Evolutionary conservation across 1,284 basidiomycete species (phyloP).

Genomic region (Cutaneotrichosporon spelunceum): DNA sequence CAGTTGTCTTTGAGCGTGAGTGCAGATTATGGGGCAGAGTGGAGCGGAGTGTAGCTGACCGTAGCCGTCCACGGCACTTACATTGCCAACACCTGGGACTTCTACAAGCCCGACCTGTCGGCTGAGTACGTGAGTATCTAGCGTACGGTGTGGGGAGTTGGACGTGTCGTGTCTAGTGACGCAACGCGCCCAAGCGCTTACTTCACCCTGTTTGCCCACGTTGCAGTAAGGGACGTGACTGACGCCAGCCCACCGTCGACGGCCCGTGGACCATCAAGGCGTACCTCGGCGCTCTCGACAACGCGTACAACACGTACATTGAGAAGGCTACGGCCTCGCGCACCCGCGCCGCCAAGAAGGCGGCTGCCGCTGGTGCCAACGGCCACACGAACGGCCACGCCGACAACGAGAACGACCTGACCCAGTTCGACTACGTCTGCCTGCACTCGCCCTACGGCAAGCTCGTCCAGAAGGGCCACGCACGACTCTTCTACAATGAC

Average conservation of each 20-base stretch:
- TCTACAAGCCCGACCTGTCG: constrained; percentile 87
- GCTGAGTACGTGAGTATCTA: constrained; percentile 51
- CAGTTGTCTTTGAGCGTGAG: constrained; percentile 91
- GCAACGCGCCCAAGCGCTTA: not conserved
- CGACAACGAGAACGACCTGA: constrained; percentile 57
- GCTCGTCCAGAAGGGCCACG: constrained; percentile 95
- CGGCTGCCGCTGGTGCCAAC: constrained; percentile 36
- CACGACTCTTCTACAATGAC: constrained; percentile 73
- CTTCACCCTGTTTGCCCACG: not conserved
- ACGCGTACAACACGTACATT: constrained; percentile 81
- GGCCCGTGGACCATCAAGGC: constrained; percentile 94
- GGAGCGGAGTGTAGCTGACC: not conserved
- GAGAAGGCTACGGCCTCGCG: constrained; percentile 69
- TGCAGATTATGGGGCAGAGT: constrained; percentile 27
- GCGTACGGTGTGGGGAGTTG: not conserved
- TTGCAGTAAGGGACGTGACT: constrained; percentile 9
- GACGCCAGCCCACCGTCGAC: constrained; percentile 81
- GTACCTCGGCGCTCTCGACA: constrained; percentile 91
- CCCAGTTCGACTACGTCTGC: constrained; percentile 81
- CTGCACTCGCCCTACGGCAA: constrained; percentile 98
- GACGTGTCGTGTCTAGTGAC: no score
- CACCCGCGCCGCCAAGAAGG: constrained; percentile 48
- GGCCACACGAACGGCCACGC: constrained; percentile 40
- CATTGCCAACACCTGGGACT: constrained; percentile 98
- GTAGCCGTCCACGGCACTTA: constrained; percentile 94